Evolutionary conservation across 305 asterid species (phyloP).

Genomic region (Fraxinus floribunda): DNA sequence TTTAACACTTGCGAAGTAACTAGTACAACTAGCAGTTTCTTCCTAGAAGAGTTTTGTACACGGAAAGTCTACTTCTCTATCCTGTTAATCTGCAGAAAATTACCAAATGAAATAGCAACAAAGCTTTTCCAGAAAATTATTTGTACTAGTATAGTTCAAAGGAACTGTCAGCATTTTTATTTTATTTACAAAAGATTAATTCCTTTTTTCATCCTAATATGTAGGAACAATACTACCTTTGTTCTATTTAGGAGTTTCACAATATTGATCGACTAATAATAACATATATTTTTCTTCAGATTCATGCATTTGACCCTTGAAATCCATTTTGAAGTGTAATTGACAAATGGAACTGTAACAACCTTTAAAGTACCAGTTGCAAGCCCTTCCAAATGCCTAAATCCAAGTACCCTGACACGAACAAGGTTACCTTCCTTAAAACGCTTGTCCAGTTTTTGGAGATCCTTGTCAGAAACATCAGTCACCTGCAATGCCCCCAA

Average conservation of each 20-base stretch:
- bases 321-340: not conserved
- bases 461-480: slow-evolving; percentile 81
- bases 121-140: not conserved
- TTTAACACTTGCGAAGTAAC: not conserved
- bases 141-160: not conserved
- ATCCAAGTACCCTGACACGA: slow-evolving; percentile 79
- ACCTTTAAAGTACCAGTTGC: slow-evolving; percentile 86
- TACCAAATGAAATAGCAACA: not conserved
- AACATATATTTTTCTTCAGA: not conserved
- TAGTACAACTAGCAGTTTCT: not conserved
- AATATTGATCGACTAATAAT: not conserved
- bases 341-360: slow-evolving; percentile 16
- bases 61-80: not conserved
- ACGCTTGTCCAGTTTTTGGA: slow-evolving; percentile 65
- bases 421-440: slow-evolving; percentile 71
- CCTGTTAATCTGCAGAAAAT: not conserved
- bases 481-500: slow-evolving; percentile 45
- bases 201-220: not conserved
- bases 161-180: not conserved
- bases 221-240: not conserved
- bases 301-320: slow-evolving; percentile 16
- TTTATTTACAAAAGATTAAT: not conserved
- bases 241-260: slow-evolving; percentile 19
- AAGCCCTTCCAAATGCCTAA: slow-evolving; percentile 86
- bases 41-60: not conserved